Evolutionary conservation across 2,329 filamentous ascomycete genomes (phyloP), one percentile per base, ranked within the genome.

Genomic region (Venturia oleaginea): DNA sequence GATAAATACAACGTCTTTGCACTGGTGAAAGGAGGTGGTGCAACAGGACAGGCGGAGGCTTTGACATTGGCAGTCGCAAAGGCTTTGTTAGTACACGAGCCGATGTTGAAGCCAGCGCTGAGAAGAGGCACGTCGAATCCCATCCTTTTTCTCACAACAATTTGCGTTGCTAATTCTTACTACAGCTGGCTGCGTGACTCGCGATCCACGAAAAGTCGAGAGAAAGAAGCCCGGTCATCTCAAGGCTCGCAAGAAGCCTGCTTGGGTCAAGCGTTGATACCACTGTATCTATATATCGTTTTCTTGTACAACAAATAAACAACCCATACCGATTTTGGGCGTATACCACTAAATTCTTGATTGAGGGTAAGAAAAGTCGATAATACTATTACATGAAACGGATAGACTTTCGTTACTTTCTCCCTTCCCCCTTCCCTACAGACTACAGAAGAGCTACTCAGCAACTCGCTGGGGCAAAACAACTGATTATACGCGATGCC

Each of bases 1-100:
- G 92, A 96, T 81, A 97, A 97, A 77, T 99, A 99, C 81, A 99
- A 99, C 72, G 86, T 97, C 3, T 99, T 91, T 87, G 92, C 88
- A 63, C 78, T 90, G 61, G 90, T 92, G 3, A 82, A 84, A 66
- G 94, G 94, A 64, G 94, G 94, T 69, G 94, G 94, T 70, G 89
- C 90, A 59, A 99, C 94, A 61, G 94, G 94, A 2, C 95, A 99
- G 77, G 93, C 94, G 8, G 94, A 99, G 77, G 92, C 94, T 40
- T 84, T 97, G 71, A 95, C 93, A 51, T 77, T 99, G 77, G 94
- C 91, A 24, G 84, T 97, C 73, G 89, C 90, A 65, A 94, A 93
- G 76, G 93, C 90, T 27, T 79, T 99, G 74, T 75, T 96, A 75
- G 87, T 90, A 68, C 94, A 99, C 74, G 94, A 99, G 79, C 94